Evolutionary conservation across 805 yeast species (phyloP), one percentile per base, ranked within the genome.

Genomic region (Teunomyces aglyptinius): DNA sequence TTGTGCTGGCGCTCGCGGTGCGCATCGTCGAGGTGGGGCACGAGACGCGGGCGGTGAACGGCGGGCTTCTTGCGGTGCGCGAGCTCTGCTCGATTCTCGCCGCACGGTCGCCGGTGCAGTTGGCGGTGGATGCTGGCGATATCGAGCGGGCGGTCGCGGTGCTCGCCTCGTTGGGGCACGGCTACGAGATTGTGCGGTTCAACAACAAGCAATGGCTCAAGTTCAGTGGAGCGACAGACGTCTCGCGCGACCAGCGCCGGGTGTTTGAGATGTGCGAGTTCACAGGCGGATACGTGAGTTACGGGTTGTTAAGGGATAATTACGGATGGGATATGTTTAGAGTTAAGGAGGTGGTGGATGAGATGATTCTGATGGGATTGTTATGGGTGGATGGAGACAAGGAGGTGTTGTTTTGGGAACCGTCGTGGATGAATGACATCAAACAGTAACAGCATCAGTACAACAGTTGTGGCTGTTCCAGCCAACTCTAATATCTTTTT

Each of bases 331-430:
- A 77, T 42, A 59, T 60, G 2, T 68, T 78, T 2, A 70, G 96
- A 46, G 76, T 87, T 44, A 75, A 75, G 51, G 68, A 82, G 0
- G 84, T 83, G 4, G 59, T 92, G 4, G 84, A 86, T 32, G 92
- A 86, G 39, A 82, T 92, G 89, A 85, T 91, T 1, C 74, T 85
- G 51, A 76, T 76, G 43, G 97, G 98, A 3, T 73, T 89, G 45
- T 67, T 92, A 11, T 92, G 99, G 99, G 68, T 90, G 1, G 98
- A 91, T 60, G 65, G 67, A 5, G 61, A 51, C 16, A 64, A 60
- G 1, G 84, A 78, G 53, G 58, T 55, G 11, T 70, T 70, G 46
- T 86, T 76, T 55, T 86, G 92, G 92, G 88, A 82, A 50, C 89
- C 91, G 0, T 76, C 87, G 1, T 84, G 89, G 89, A 82, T 85